A percentile compares a stretch with the other conserved stretches of the same genome.
Conservation (phyloP, 208 protist genomes). For the Phytomonas sp. region DNA sequence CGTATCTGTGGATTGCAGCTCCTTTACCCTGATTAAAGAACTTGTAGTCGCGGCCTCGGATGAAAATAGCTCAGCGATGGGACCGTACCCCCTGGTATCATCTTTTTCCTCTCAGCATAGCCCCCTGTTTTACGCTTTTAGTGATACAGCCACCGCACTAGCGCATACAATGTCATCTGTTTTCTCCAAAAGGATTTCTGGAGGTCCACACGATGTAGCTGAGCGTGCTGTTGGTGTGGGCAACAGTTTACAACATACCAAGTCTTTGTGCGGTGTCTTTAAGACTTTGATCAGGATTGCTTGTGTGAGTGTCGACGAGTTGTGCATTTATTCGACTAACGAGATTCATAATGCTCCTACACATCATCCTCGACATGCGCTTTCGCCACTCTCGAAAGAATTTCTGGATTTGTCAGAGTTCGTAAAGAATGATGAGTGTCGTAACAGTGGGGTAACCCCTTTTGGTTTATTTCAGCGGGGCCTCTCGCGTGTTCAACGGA, state of each 20-base stretch:
- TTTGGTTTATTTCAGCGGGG: neutral
- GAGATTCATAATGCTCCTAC: conserved; percentile 3
- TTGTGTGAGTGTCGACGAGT: conserved; percentile 64
- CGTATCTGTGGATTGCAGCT: conserved; percentile 60
- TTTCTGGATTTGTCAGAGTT: neutral
- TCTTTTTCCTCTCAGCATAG: neutral
- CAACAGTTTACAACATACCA: neutral
- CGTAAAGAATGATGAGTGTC: neutral
- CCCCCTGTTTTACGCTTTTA: neutral
- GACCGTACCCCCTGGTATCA: neutral
- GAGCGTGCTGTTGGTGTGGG: neutral
- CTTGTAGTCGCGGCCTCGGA: neutral
- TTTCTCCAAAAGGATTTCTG: neutral
- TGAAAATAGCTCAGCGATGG: neutral
- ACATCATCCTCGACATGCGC: neutral
- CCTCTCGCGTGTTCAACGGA: neutral
- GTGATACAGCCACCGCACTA: neutral
- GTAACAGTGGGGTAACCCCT: neutral
- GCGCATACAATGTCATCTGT: neutral
- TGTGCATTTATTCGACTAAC: conserved; percentile 61
- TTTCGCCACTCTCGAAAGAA: neutral
- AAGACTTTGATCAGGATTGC: conserved; percentile 42
- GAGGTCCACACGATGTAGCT: neutral
- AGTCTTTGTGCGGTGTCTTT: conserved; percentile 11
- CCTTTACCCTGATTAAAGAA: conserved; percentile 58